Conservation (phyloP, 108 stramenopile genomes). For the Nitzschia inconspicua region DNA sequence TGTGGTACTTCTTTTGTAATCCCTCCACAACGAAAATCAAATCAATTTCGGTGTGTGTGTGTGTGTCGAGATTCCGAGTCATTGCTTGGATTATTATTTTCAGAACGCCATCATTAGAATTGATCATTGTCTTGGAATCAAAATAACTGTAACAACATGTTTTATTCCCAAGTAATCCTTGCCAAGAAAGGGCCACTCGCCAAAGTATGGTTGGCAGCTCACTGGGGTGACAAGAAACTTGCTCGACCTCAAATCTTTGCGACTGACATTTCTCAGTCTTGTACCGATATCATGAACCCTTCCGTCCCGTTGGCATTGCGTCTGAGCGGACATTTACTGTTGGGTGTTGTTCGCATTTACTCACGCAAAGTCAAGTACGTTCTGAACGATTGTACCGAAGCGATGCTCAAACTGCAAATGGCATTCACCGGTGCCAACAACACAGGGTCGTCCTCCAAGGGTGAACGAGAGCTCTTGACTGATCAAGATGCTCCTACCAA, state of each 20-base stretch:
- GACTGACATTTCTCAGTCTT: conserved; percentile 92
- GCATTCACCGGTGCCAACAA: conserved; percentile 84
- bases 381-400: conserved; percentile 97
- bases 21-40: too few species aligned
- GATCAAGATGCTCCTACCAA: conserved; percentile 27
- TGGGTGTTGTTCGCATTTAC: conserved; percentile 98
- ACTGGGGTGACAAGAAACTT: conserved; percentile 98
- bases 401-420: conserved; percentile 97
- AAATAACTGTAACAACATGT: too few species aligned
- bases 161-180: conserved; percentile 98
- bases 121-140: too few species aligned
- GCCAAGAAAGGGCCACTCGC: conserved; percentile 98
- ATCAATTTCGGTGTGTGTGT: too few species aligned
- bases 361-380: conserved; percentile 94
- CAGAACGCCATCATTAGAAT: too few species aligned
- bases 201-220: conserved; percentile 99
- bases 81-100: too few species aligned
- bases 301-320: conserved; percentile 95
- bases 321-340: conserved; percentile 91
- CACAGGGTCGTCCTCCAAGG: conserved; percentile 8
- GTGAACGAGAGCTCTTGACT: background rate
- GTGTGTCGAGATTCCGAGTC: too few species aligned
- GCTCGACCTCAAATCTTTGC: conserved; percentile 93
- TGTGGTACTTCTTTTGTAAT: too few species aligned
- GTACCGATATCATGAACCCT: conserved; percentile 94